Base-by-base conservation (phyloP, 2,329 filamentous ascomycete species). In the Ampelomyces quisqualis region DNA sequence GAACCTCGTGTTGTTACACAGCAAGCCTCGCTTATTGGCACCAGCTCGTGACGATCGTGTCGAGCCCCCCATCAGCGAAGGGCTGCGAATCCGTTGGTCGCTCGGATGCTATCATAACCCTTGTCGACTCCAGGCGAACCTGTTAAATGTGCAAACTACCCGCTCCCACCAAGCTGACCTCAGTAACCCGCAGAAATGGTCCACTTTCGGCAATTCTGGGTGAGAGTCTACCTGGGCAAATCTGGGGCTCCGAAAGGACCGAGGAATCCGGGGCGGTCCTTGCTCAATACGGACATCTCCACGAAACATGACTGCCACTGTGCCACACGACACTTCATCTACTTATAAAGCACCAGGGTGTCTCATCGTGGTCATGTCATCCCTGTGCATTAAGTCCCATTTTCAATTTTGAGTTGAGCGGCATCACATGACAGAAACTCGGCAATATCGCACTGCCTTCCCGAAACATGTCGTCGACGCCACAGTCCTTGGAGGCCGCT, bases 341-440 rank as follows among this genome's bases (percentile, higher is more conserved):
- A n/a, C n/a, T n/a, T n/a, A 63, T 61, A 63, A 63, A 63, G 47
- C 34, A 45, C 36, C 39, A 26, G 33, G 30, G 17, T 43, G 35
- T 38, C 41, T 21, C 47, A 21, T 20, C 20, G 9, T 30, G 5
- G 18, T 19, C 10, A 24, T 13, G 14, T 10, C 28, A 29, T 24
- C 18, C 24, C 26, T 35, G 13, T 14, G 9, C 34, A 32, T n/a
- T n/a, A n/a, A n/a, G n/a, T n/a, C n/a, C n/a, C n/a, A n/a, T n/a
- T n/a, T n/a, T n/a, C 28, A 5, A 2, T 30, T 6, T 19, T 7
- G 4, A 19, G 28, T 9, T 15, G 15, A 13, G 15, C 4, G 2
- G 19, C 5, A 13, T 11, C 10, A 17, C 8, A 15, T 19, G n/a
- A 5, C 9, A n/a, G n/a, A n/a, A n/a, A n/a, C n/a, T n/a, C n/a